Evolutionary conservation across 441 rosid species (phyloP).

Genomic region (Theobroma grandiflorum): DNA sequence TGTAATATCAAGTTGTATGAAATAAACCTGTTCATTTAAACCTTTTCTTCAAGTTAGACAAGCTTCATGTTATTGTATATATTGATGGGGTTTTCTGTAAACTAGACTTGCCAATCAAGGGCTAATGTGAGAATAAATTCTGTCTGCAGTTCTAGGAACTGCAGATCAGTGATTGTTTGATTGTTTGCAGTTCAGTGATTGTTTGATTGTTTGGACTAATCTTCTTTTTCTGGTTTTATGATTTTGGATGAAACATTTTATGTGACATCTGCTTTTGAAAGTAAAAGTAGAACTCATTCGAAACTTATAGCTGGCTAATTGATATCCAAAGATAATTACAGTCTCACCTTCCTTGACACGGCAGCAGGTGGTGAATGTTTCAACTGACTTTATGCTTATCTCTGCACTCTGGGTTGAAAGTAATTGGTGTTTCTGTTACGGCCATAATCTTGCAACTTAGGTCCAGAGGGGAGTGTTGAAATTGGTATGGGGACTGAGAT

Average conservation of each 20-base stretch:
- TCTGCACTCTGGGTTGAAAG: not conserved
- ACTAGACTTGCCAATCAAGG: not conserved
- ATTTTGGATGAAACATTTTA: not conserved
- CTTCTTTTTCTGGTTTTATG: not conserved
- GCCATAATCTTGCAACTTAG: too few relatives aligned
- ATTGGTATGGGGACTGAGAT: not conserved
- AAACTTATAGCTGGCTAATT: not conserved
- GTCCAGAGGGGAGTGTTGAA: too few relatives aligned
- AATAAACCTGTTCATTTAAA: not conserved
- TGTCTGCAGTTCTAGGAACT: not conserved
- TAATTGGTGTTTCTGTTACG: not conserved
- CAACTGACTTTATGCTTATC: not conserved
- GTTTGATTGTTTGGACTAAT: not conserved
- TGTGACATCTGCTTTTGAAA: not conserved
- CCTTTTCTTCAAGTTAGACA: not conserved
- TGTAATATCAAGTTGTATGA: slow-evolving; percentile 1
- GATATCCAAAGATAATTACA: not conserved
- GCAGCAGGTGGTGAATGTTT: not conserved
- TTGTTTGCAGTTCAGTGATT: not conserved
- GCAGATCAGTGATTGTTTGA: not conserved
- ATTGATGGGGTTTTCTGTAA: not conserved
- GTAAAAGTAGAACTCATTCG: not conserved
- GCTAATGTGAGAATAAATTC: not conserved
- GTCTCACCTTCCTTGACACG: not conserved
- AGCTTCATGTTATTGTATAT: not conserved